These are phyloP conservation scores for Microbotryum saponariae DNA, from an alignment of 1,284 basidiomycete genomes.

Conservation along the genomic window DNA sequence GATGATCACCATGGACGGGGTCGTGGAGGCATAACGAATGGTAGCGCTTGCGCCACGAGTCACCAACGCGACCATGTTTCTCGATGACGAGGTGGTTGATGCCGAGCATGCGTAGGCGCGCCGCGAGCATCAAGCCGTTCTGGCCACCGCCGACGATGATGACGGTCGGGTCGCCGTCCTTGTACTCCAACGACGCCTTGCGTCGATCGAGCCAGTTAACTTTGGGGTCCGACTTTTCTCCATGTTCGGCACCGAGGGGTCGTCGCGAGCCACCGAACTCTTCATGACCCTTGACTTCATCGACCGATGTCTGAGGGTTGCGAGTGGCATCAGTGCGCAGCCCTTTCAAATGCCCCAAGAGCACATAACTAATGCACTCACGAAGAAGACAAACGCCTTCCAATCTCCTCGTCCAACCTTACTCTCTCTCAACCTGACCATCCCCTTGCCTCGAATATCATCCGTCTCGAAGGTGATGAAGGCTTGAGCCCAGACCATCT, in stretches of 20 bases:
- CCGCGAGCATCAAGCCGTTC: conserved; percentile 39
- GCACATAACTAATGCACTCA: background rate
- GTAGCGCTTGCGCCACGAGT: conserved; percentile 38
- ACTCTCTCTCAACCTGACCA: conserved; percentile 31
- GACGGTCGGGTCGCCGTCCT: conserved; percentile 32
- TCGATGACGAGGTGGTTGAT: conserved; percentile 38
- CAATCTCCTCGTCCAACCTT: conserved; percentile 28
- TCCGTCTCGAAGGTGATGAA: conserved; percentile 33
- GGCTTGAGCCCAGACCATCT: conserved; percentile 32
- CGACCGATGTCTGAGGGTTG: conserved; percentile 12
- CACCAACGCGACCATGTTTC: conserved; percentile 35
- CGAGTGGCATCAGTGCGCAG: background rate
- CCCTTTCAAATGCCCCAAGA: no score
- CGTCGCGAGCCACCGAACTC: conserved; percentile 23
- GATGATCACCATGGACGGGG: conserved; percentile 19
- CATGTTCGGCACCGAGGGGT: conserved; percentile 34
- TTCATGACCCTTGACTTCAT: conserved; percentile 35
- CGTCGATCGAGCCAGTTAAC: conserved; percentile 35
- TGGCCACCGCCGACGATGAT: conserved; percentile 38
- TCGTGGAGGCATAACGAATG: conserved; percentile 37
- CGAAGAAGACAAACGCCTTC: conserved; percentile 34
- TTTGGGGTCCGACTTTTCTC: conserved; percentile 23
- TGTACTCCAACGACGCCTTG: conserved; percentile 23
- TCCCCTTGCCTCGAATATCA: conserved; percentile 30
- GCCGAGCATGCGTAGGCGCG: conserved; percentile 37